A percentile compares a stretch with the other conserved stretches of the same genome.
Conservation (phyloP, 2,329 filamentous ascomycete genomes). For the Pleomassaria siparia region DNA sequence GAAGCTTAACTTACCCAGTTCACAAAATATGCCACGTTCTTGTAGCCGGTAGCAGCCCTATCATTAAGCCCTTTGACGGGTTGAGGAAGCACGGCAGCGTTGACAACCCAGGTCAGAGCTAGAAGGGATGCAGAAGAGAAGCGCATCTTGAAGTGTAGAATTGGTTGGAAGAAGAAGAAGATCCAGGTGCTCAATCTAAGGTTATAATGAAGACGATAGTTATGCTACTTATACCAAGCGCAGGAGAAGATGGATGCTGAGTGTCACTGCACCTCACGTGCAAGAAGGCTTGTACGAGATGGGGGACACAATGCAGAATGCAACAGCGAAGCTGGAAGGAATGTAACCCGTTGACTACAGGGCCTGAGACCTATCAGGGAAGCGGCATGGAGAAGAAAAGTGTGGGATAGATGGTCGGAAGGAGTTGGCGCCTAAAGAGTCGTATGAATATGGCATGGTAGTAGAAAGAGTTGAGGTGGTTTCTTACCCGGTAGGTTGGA, state of each 20-base stretch:
- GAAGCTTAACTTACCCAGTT: constrained; percentile 33
- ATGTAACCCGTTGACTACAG: constrained; percentile 24
- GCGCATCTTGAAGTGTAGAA: constrained; percentile 19
- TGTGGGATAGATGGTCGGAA: constrained; percentile 9
- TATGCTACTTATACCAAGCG: constrained; percentile 20
- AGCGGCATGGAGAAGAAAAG: constrained; percentile 11
- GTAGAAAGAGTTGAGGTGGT: constrained; percentile 5
- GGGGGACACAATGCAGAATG: constrained; percentile 19
- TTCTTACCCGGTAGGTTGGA: constrained; percentile 11
- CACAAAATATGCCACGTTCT: constrained; percentile 42
- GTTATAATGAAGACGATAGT: constrained; percentile 10
- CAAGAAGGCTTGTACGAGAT: constrained; percentile 6
- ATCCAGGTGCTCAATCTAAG: constrained; percentile 8
- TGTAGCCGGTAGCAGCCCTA: constrained; percentile 31
- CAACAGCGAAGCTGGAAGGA: constrained; percentile 21
- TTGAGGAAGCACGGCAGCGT: constrained; percentile 26
- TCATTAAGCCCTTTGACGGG: constrained; percentile 15
- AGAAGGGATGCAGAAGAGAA: constrained; percentile 24
- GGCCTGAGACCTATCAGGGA: constrained; percentile 15
- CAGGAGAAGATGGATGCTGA: constrained; percentile 1
- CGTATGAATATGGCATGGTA: constrained; percentile 1
- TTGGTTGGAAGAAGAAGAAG: constrained; percentile 2
- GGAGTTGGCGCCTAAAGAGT: constrained; percentile 15
- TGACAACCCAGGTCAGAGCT: constrained; percentile 18
- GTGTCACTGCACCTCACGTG: constrained; percentile 9